A percentile compares a stretch with the other conserved stretches of the same genome.
Evolutionary conservation across 1,284 basidiomycete species (phyloP).

Genomic region (Bondarzewia mesenterica): DNA sequence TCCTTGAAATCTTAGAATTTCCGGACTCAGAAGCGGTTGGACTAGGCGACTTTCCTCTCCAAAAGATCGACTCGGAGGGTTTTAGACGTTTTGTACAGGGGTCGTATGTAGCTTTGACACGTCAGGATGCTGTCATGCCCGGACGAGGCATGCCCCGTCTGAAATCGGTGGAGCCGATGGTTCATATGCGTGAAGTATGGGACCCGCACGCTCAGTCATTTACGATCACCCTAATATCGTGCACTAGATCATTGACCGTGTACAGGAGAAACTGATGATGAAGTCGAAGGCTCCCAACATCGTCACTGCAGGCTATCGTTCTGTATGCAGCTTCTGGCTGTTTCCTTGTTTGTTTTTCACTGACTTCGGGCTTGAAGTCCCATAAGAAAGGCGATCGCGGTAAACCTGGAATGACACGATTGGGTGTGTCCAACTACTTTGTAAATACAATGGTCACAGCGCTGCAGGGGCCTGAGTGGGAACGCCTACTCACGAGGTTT

Average conservation of each 20-base stretch:
- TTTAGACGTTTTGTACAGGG: conserved; percentile 10
- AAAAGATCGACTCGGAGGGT: conserved; percentile 16
- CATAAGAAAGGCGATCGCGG: conserved; percentile 19
- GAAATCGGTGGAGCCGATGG: conserved; percentile 28
- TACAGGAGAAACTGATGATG: conserved; percentile 44
- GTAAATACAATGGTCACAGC: conserved; percentile 71
- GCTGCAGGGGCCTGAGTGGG: conserved; percentile 63
- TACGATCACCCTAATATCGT: too few species aligned
- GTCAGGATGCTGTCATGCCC: neutral
- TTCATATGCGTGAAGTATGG: conserved; percentile 53
- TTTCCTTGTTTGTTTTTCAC: neutral
- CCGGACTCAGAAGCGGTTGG: too few species aligned
- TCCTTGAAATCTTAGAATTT: conserved; percentile 29
- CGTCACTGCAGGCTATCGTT: conserved; percentile 57
- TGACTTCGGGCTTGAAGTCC: too few species aligned
- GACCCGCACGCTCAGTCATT: conserved; percentile 13
- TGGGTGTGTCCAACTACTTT: conserved; percentile 49
- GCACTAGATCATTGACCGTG: conserved; percentile 59
- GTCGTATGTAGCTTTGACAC: conserved; percentile 8
- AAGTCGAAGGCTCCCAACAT: conserved; percentile 42
- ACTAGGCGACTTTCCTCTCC: conserved; percentile 5
- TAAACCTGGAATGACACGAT: conserved; percentile 19
- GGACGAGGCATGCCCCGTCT: conserved; percentile 15
- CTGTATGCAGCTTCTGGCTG: conserved; percentile 28
- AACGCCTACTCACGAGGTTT: conserved; percentile 52